phyloP scores from a whole-genome alignment of 2,329 filamentous ascomycete species.

The Pseudogymnoascus sp. region DNA sequence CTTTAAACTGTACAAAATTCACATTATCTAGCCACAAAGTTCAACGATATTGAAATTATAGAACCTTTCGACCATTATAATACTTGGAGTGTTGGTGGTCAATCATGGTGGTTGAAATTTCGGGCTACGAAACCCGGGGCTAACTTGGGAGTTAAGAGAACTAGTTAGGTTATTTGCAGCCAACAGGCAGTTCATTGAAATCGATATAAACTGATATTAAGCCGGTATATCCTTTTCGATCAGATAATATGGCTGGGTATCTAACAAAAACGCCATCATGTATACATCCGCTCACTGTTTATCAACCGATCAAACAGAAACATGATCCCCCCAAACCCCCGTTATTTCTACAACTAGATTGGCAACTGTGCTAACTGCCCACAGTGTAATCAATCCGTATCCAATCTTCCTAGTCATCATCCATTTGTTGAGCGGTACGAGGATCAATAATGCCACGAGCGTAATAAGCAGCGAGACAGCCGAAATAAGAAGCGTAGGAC shows the following conservation, averaged over 20 bases:
- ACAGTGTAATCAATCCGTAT: conserved; percentile 68
- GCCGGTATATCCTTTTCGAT: not conserved
- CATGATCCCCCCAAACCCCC: conserved; percentile 32
- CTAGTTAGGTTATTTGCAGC: not conserved
- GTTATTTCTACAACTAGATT: conserved; percentile 76
- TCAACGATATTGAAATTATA: not conserved
- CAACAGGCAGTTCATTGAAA: not conserved
- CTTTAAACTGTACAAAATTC: not conserved
- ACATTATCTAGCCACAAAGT: not conserved
- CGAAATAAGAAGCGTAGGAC: conserved; percentile 74
- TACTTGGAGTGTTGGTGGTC: not conserved
- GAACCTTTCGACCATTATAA: not conserved
- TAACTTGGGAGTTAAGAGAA: not conserved
- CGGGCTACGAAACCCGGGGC: not conserved
- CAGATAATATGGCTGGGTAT: conserved; percentile 2
- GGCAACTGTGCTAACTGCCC: conserved; percentile 67
- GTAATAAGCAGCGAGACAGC: conserved; percentile 77
- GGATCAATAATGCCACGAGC: conserved; percentile 65
- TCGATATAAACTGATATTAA: not conserved
- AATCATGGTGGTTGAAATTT: not conserved
- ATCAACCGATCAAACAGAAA: not conserved
- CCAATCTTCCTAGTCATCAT: conserved; percentile 75
- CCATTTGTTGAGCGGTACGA: conserved; percentile 81
- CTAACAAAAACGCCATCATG: not conserved
- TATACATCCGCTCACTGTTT: not conserved